Evolutionary conservation across 2,329 filamentous ascomycete species (phyloP), one percentile per base, ranked within the genome.

Genomic region (Coniosporium tulheliwenetii): DNA sequence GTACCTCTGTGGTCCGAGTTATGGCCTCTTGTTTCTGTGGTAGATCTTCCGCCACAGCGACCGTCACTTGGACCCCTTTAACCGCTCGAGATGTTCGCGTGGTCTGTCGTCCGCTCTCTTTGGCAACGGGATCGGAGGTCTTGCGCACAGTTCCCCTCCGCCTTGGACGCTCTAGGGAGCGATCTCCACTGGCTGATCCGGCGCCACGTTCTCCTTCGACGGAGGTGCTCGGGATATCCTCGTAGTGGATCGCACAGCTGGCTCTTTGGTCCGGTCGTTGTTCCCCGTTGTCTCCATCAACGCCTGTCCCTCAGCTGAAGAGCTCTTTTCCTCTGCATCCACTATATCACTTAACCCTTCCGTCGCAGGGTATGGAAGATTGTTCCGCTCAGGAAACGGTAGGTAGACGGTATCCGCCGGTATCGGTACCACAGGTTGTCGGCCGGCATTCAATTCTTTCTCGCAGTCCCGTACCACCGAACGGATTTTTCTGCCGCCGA

Each of bases 401-500:
- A 64, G 54, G 45, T 70, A 70, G 2, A 70, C 65, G 4, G 58
- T 59, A 34, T 66, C 66, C 31, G 59, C 57, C 2, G 64, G 61
- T 41, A 70, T 67, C 2, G 67, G 67, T 44, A 70, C 64, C 16
- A 61, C 62, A 1, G 67, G 67, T 42, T 65, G 60, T 30, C 63
- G 62, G 16, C 66, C 65, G 26, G 59, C 57, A 41, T 64, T 59
- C 26, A 66, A 63, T 47, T 70, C 67, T 43, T 60, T 62, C 42
- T 66, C 64, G 47, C 66, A 67, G 40, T 70, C 67, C 39, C 63
- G 57, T 13, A 68, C 65, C 5, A 70, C 63, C 30, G 65, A 68
- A 45, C 64, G 62, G 44, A 69, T 62, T 39, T 61, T 60, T 46
- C 62, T 61, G 38, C 64, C 64, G 15, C 64, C 64, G 40, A 63